Evolutionary conservation across 371 early-diverging fungal species (phyloP), one percentile per base, ranked within the genome.

Genomic region (Mucor mucedo): DNA sequence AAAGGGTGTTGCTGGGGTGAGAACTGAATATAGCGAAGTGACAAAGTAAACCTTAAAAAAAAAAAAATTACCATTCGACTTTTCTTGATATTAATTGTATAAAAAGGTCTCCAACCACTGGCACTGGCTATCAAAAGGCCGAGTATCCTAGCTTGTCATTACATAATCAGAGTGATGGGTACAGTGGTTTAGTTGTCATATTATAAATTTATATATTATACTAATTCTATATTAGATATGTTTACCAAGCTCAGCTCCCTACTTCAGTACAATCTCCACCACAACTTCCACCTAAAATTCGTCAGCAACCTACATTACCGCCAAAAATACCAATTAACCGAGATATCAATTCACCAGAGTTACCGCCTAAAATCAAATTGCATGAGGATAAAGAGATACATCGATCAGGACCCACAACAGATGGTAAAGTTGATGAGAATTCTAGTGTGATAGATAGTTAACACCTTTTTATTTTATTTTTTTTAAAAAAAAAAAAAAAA

Each of bases 1-100:
- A 21, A 65, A 64, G n/a, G 83, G 78, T 0, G 71, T 82, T 21
- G 61, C 50, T 14, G 82, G 82, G n/a, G 68, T 80, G n/a, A 73
- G 73, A 35, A 35, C 35, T 4, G 8, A 4, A 1, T 52, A 50
- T 10, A 41, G 14, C 2, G 60, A 52, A 52, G 60, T 33, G 11
- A 9, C 41, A 41, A 44, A 16, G 53, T 41, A 50, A 41, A 42
- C 4, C 13, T 27, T 10, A 30, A 3, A 21, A 21, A 21, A 21
- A 21, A 21, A 21, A 21, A 21, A 21, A 3, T 9, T 6, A 30
- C 2, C 3, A 11, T 9, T 10, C 21, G 21, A 21, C 21, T 21
- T 21, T 21, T 7, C n/a, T 6, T 21, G 7, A 3, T 45, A 21
- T 47, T 21, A 21, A 21, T 4, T 8, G 8, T 47, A 21, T 14